Evolutionary conservation across 495 filamentous ascomycete species (phyloP).

Genomic region (Neurospora sp.): DNA sequence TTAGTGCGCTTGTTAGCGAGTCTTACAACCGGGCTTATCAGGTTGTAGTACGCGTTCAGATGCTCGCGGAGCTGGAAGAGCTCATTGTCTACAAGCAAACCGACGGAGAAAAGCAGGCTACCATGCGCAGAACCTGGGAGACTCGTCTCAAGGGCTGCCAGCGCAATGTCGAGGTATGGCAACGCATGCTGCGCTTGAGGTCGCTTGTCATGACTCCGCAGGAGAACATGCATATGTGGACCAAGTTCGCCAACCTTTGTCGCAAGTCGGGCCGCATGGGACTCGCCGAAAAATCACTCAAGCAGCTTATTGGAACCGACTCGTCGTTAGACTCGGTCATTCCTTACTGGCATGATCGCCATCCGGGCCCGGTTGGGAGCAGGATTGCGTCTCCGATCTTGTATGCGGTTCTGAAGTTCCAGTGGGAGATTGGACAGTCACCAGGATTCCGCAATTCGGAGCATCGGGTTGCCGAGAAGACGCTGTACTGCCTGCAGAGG

Average conservation of each 20-base stretch:
- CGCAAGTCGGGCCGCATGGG: conserved; percentile 91
- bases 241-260: conserved; percentile 97
- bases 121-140: conserved; percentile 90
- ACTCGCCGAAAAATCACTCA: conserved; percentile 92
- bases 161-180: conserved; percentile 96
- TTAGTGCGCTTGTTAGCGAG: conserved; percentile 88
- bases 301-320: conserved; percentile 50
- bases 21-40: conserved; percentile 95
- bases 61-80: conserved; percentile 97
- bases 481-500: conserved; percentile 65
- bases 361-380: conserved; percentile 18
- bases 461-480: conserved; percentile 40
- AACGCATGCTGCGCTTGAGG: conserved; percentile 91
- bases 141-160: conserved; percentile 90
- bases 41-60: conserved; percentile 92
- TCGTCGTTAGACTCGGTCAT: conserved; percentile 54
- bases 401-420: conserved; percentile 89
- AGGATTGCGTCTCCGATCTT: conserved; percentile 65
- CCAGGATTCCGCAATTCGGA: conserved; percentile 26
- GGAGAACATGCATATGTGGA: conserved; percentile 97
- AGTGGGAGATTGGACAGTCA: conserved; percentile 69
- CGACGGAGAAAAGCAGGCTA: conserved; percentile 76
- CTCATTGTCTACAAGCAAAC: conserved; percentile 96
- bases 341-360: conserved; percentile 43
- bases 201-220: conserved; percentile 80